Evolutionary conservation across 768 basidiomycete species (phyloP), one percentile per base, ranked within the genome.

Genomic region (Hydnum rufescens): DNA sequence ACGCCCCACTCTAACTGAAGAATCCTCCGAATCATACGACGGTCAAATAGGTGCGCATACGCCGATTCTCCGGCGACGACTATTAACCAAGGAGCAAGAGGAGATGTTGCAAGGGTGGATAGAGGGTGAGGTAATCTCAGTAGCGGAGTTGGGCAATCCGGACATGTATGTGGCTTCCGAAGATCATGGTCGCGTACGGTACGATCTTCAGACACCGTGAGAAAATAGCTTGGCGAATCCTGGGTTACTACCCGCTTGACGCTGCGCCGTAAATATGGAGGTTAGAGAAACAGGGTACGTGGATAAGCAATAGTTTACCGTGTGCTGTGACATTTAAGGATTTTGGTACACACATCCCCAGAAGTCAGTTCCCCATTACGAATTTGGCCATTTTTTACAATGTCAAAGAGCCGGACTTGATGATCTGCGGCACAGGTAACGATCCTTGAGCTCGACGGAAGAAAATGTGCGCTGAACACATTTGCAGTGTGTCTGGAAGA

Each of bases 141-240:
- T 16, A 93, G 68, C 1, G 86, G 80, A 18, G 77, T 67, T 23
- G 86, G 79, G 61, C 88, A 93, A 5, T 57, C 51, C 29, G 57
- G 59, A 64, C 88, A 93, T n/a, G 64, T 64, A 63, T 92, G 83
- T 13, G 71, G 64, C 5, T 72, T 72, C 50, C 88, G 70, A 42
- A 92, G 65, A 61, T 93, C 88, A 62, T 92, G 88, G 60, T 90
- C 87, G 25, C 88, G 74, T 5, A 90, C 86, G 28, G 79, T 73
- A 3, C 85, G 87, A 64, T 93, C 88, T 80, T 86, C 82, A n/a
- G 75, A 71, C n/a, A 83, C 78, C 0, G 84, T 78, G 25, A 87
- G 63, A 62, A 87, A 87, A 42, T 75, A 58, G 63, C 83, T 77
- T 2, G 83, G 79, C 58, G 78, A 82, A 32, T 82, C 75, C 62